Evolutionary conservation across 2,329 filamentous ascomycete genomes (phyloP).

Genomic region (Diaporthe aspalathi): DNA sequence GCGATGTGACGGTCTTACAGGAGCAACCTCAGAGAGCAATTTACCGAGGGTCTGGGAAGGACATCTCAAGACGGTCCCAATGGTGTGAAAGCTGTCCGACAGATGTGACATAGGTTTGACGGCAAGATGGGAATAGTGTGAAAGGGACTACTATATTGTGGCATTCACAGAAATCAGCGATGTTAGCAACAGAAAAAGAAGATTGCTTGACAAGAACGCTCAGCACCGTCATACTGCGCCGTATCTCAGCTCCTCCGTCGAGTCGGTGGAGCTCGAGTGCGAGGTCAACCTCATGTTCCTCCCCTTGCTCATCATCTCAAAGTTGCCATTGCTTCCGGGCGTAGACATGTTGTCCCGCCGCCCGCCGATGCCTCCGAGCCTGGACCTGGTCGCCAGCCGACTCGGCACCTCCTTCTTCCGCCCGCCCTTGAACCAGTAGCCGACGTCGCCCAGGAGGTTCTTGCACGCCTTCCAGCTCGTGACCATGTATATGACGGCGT

Average conservation of each 20-base stretch:
- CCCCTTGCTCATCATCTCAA: constrained; percentile 12
- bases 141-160: not conserved
- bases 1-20: constrained; percentile 10
- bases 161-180: not conserved
- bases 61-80: not conserved
- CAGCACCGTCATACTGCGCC: not conserved
- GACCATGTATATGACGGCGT: constrained; percentile 79
- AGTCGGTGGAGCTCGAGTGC: constrained; percentile 25
- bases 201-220: not conserved
- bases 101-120: not conserved
- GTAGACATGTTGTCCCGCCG: not conserved
- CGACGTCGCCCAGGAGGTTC: constrained; percentile 55
- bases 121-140: not conserved
- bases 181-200: not conserved
- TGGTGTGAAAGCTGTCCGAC: not conserved
- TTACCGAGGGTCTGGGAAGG: not conserved
- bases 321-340: not conserved
- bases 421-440: not conserved
- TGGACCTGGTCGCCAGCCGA: constrained; percentile 8
- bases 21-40: not conserved
- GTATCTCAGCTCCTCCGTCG: constrained; percentile 33
- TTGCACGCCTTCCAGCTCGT: constrained; percentile 76
- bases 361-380: not conserved
- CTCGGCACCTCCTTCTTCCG: constrained; percentile 3
- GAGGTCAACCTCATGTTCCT: not conserved